These are phyloP conservation scores for Podospora pseudocomata DNA, from an alignment of 495 filamentous ascomycete species.

Conservation along the genomic window DNA sequence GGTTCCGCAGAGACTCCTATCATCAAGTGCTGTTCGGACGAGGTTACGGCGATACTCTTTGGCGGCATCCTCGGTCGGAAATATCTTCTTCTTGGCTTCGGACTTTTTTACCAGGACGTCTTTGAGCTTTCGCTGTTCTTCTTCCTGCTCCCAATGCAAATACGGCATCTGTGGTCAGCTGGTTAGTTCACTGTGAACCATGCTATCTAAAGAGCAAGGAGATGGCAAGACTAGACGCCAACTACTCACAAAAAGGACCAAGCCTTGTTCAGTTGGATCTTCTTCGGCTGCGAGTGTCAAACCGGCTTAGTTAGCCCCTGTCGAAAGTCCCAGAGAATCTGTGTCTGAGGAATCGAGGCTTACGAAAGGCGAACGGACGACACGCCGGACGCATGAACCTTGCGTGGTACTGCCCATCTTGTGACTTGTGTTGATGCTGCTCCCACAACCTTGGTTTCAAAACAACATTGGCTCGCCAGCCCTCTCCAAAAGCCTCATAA, in stretches of 20 bases:
- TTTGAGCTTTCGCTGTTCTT: neutral
- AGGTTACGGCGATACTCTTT: too few species aligned
- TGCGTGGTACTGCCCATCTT: neutral
- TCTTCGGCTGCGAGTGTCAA: too few species aligned
- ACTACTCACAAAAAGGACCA: too few species aligned
- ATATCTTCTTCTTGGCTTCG: neutral
- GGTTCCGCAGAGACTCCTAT: neutral
- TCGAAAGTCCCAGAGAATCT: too few species aligned
- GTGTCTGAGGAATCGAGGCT: neutral
- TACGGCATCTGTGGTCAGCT: neutral
- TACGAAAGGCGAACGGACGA: neutral
- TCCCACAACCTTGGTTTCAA: neutral
- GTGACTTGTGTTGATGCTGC: slow-evolving; percentile 1
- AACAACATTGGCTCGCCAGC: neutral
- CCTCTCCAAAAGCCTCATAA: neutral
- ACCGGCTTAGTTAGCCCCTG: too few species aligned
- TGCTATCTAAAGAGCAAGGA: too few species aligned
- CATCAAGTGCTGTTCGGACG: neutral
- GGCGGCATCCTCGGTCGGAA: too few species aligned
- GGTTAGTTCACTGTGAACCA: too few species aligned
- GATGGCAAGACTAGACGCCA: too few species aligned
- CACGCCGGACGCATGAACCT: neutral
- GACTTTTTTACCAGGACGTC: neutral
- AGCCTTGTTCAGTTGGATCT: too few species aligned
- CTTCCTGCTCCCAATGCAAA: neutral